phyloP scores from a whole-genome alignment of 495 filamentous ascomycete genomes.

The Aspergillus wentii region DNA sequence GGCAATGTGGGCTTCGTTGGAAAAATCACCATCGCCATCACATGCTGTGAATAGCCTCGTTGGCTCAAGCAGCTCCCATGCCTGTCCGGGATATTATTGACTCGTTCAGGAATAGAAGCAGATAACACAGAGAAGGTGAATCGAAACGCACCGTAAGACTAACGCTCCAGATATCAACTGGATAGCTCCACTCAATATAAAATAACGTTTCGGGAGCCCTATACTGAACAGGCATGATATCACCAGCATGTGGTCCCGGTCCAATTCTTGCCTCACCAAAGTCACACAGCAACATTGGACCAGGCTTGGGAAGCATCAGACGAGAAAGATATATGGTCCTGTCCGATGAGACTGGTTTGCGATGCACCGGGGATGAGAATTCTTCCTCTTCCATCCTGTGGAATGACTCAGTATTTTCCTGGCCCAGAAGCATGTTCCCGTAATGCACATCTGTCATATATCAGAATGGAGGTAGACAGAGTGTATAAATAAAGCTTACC shows the following conservation, averaged over 20 bases:
- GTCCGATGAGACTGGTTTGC: conserved; percentile 31
- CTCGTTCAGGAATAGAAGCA: conserved; percentile 13
- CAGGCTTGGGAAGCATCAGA: conserved; percentile 8
- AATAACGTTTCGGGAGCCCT: conserved; percentile 32
- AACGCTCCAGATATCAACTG: conserved; percentile 46
- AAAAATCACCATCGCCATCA: conserved; percentile 24
- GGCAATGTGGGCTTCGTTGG: conserved; percentile 36
- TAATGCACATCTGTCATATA: conserved; percentile 24
- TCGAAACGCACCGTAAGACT: conserved; percentile 35
- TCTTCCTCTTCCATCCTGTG: conserved; percentile 16
- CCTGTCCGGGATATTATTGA: conserved; percentile 17
- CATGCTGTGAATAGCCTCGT: conserved; percentile 35
- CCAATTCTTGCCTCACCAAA: conserved; percentile 31
- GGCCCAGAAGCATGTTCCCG: conserved; percentile 22
- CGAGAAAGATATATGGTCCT: conserved; percentile 29
- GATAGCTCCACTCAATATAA: conserved; percentile 36
- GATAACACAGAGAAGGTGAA: conserved; percentile 3
- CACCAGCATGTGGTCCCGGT: conserved; percentile 15
- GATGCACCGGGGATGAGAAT: conserved; percentile 20
- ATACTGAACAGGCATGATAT: conserved; percentile 36
- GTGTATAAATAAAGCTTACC: conserved; percentile 25
- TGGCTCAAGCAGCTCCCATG: conserved; percentile 42
- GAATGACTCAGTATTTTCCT: conserved; percentile 15
- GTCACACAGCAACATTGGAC: conserved; percentile 21
- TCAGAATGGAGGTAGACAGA: conserved; percentile 19